phyloP scores from a whole-genome alignment of 2,329 filamentous ascomycete species.

The Septoria linicola region DNA sequence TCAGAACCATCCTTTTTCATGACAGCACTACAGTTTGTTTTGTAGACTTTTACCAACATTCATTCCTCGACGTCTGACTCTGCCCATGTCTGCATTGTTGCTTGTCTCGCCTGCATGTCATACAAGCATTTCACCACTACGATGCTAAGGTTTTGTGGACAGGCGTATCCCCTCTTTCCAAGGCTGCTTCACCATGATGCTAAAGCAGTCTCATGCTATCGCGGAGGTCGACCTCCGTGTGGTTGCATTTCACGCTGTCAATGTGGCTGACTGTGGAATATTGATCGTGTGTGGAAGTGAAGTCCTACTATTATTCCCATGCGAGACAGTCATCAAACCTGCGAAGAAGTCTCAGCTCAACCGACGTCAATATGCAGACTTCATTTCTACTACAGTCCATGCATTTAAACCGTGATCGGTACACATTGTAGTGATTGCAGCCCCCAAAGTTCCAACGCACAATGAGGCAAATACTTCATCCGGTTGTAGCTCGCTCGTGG shows the following conservation, averaged over 20 bases:
- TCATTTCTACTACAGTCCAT: no score
- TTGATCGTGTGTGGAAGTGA: no score
- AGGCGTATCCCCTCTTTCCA: no score
- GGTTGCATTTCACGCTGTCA: no score
- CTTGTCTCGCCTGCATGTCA: not conserved
- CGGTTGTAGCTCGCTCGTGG: not conserved
- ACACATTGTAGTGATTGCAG: not conserved
- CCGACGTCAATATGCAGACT: not conserved
- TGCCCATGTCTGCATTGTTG: not conserved
- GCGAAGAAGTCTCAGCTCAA: not conserved
- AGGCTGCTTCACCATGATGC: no score
- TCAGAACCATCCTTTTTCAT: no score
- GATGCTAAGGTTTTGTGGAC: no score
- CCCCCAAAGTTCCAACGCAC: no score
- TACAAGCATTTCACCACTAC: not conserved
- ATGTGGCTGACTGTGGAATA: no score
- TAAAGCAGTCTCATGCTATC: not conserved
- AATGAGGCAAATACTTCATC: not conserved
- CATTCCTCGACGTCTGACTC: not conserved
- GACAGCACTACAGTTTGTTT: not conserved
- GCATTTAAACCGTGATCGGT: no score
- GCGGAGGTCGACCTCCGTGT: no score
- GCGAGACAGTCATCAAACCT: not conserved
- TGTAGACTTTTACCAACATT: not conserved
- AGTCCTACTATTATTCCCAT: no score